phyloP scores from a whole-genome alignment of 164 flowering plant species.

The Piper longum region DNA sequence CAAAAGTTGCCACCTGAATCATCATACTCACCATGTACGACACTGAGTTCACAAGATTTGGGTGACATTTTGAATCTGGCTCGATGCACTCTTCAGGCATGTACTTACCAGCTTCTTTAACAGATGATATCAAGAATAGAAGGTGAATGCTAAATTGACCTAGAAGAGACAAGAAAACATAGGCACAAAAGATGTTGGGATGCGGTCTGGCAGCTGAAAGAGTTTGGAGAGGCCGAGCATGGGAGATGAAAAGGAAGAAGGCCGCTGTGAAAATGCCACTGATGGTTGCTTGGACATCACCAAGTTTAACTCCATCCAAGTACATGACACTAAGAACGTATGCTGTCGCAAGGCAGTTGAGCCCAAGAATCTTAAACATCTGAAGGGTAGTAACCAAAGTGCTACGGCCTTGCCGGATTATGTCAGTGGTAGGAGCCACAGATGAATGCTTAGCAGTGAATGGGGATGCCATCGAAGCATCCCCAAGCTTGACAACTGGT shows the following conservation, averaged over 20 bases:
- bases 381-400: slow-evolving; percentile 95
- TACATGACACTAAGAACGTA: slow-evolving; percentile 94
- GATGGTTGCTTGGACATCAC: slow-evolving; percentile 92
- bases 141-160: slow-evolving; percentile 84
- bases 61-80: slow-evolving; percentile 87
- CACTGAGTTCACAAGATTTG: slow-evolving; percentile 89
- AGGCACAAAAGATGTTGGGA: slow-evolving; percentile 75
- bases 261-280: slow-evolving; percentile 95
- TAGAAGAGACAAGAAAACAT: slow-evolving; percentile 76
- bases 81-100: slow-evolving; percentile 98
- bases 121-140: slow-evolving; percentile 62
- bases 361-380: slow-evolving; percentile 97
- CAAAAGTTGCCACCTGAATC: slow-evolving; percentile 96
- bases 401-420: slow-evolving; percentile 96
- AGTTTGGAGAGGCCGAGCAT: slow-evolving; percentile 78
- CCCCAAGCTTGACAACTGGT: slow-evolving; percentile 86
- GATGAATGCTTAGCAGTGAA: slow-evolving; percentile 98
- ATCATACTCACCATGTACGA: slow-evolving; percentile 96
- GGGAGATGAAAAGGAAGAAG: slow-evolving; percentile 91
- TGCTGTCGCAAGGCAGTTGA: slow-evolving; percentile 95
- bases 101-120: slow-evolving; percentile 72
- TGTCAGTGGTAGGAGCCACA: slow-evolving; percentile 76
- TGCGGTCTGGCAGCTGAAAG: slow-evolving; percentile 82
- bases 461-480: slow-evolving; percentile 98
- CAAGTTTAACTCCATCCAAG: slow-evolving; percentile 90